phyloP scores from a whole-genome alignment of 108 stramenopile species.

The Nitzschia sp. region DNA sequence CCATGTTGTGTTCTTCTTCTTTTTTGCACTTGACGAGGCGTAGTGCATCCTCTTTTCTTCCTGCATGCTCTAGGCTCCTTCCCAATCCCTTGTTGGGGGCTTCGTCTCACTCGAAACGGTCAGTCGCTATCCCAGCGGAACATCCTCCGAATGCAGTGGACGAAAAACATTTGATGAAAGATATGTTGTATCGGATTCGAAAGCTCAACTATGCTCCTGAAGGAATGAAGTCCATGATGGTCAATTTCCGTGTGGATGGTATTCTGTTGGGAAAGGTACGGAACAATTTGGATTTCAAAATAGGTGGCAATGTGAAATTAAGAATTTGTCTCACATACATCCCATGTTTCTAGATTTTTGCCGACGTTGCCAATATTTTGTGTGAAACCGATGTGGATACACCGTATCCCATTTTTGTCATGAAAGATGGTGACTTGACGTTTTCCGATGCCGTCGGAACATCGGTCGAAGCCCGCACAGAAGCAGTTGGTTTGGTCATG shows the following conservation, averaged over 20 bases:
- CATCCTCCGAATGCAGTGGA: background rate
- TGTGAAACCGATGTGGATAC: conserved; percentile 21
- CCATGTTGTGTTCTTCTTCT: too few species aligned
- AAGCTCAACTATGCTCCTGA: conserved; percentile 59
- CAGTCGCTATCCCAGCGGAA: too few species aligned
- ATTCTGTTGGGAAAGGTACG: conserved; percentile 59
- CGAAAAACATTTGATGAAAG: conserved; percentile 49
- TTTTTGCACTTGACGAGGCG: too few species aligned
- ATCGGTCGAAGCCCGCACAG: conserved; percentile 54
- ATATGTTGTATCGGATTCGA: conserved; percentile 73
- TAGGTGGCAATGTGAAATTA: background rate
- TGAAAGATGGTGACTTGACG: conserved; percentile 32
- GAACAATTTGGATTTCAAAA: background rate
- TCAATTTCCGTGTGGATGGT: conserved; percentile 68
- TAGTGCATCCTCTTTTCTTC: too few species aligned
- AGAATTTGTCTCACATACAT: background rate
- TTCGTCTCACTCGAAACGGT: too few species aligned
- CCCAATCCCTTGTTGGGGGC: too few species aligned
- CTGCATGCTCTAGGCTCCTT: too few species aligned
- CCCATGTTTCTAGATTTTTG: conserved; percentile 22
- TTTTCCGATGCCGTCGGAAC: conserved; percentile 46
- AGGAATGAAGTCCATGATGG: conserved; percentile 38
- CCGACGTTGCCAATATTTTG: conserved; percentile 51
- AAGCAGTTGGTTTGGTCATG: conserved; percentile 61
- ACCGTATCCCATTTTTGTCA: conserved; percentile 30